These are phyloP conservation scores for Urostyla sp. DNA, from an alignment of 73 alveolate species.

Conservation along the genomic window DNA sequence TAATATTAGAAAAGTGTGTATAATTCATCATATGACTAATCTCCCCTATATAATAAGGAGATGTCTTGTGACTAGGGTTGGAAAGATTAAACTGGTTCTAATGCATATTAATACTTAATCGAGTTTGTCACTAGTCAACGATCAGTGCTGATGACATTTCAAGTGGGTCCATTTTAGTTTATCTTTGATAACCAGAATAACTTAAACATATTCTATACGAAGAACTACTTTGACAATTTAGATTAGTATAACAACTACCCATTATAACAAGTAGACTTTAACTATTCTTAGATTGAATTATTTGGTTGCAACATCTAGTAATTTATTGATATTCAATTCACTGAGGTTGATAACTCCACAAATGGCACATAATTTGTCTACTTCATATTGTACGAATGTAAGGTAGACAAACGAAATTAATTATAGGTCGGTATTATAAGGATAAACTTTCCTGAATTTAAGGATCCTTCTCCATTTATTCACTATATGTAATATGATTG, in stretches of 20 bases:
- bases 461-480: too few species aligned
- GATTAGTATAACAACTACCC: too few species aligned
- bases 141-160: neutral
- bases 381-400: conserved; percentile 33
- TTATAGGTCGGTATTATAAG: neutral
- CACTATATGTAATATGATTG: too few species aligned
- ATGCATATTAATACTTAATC: neutral
- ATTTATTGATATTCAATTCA: neutral
- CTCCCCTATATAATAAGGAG: too few species aligned
- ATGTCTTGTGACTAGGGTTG: neutral
- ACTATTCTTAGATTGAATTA: neutral
- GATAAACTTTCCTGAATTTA: too few species aligned
- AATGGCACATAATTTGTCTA: neutral
- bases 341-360: neutral
- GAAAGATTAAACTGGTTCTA: neutral
- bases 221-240: too few species aligned
- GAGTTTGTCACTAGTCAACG: conserved; percentile 24
- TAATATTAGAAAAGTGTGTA: neutral
- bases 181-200: conserved; percentile 28
- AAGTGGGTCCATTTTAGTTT: neutral
- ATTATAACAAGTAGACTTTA: too few species aligned
- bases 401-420: neutral
- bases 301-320: conserved; percentile 29
- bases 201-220: too few species aligned
- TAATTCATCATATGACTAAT: too few species aligned